phyloP scores from a whole-genome alignment of 306 rosid genomes.

The Begonia fuchsioides region DNA sequence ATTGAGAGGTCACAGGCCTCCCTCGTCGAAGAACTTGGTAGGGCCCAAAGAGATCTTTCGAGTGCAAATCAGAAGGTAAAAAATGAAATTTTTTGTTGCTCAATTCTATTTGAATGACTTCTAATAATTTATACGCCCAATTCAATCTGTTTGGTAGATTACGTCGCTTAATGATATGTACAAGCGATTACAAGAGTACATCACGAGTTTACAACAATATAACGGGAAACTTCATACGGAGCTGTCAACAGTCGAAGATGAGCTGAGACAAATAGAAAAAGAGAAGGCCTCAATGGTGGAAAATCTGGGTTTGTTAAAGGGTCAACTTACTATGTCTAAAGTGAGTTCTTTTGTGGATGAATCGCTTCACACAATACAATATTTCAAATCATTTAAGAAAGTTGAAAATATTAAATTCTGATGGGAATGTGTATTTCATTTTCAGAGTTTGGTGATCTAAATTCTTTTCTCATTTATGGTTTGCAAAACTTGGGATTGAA shows the following conservation, averaged over 20 bases:
- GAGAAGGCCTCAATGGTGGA: conserved; percentile 68
- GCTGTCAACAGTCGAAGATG: conserved; percentile 77
- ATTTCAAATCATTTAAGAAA: no score
- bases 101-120: not conserved
- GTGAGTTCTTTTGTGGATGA: conserved; percentile 39
- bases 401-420: no score
- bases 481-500: no score
- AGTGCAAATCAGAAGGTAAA: conserved; percentile 86
- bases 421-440: no score
- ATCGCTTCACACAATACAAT: not conserved
- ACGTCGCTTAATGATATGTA: conserved; percentile 89
- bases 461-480: no score
- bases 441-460: no score
- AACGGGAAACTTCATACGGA: conserved; percentile 90
- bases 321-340: conserved; percentile 62
- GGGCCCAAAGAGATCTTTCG: conserved; percentile 76
- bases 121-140: not conserved
- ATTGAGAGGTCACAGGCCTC: conserved; percentile 69
- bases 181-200: conserved; percentile 83
- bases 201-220: conserved; percentile 85
- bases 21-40: conserved; percentile 58
- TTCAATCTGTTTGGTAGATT: conserved; percentile 39
- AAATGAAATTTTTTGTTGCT: not conserved
- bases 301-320: conserved; percentile 62
- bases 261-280: conserved; percentile 75